Evolutionary conservation across 805 yeast species (phyloP).

Genomic region (Saccharomycopsis schoenii): DNA sequence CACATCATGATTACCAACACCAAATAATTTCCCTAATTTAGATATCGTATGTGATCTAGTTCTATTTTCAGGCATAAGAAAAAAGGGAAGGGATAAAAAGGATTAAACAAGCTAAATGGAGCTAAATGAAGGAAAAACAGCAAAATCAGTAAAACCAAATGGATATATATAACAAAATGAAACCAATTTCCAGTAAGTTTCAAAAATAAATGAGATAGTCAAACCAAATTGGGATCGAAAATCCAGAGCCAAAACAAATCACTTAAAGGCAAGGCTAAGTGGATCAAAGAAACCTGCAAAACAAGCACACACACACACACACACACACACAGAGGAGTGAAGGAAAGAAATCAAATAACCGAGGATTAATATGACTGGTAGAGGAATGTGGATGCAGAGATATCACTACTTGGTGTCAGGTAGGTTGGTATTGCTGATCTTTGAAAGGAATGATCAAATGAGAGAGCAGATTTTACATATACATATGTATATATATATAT

Average conservation of each 20-base stretch:
- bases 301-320: too few species aligned
- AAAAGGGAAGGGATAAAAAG: background rate
- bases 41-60: slow-evolving; percentile 23
- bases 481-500: too few species aligned
- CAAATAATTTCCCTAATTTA: slow-evolving; percentile 25
- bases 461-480: too few species aligned
- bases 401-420: background rate
- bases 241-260: background rate
- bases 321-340: background rate
- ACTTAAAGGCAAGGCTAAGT: background rate
- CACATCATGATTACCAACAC: slow-evolving; percentile 14
- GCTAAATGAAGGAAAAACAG: too few species aligned
- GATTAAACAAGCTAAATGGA: background rate
- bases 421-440: too few species aligned
- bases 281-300: background rate
- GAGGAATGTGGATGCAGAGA: background rate
- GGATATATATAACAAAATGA: too few species aligned
- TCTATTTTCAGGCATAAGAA: slow-evolving; percentile 18
- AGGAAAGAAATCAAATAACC: background rate
- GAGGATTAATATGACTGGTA: background rate
- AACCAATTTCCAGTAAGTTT: too few species aligned
- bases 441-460: too few species aligned
- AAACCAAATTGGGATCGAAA: background rate
- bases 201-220: too few species aligned
- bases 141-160: background rate